phyloP scores from a whole-genome alignment of 2,329 filamentous ascomycete species.

The Aspergillus pseudonomiae region DNA sequence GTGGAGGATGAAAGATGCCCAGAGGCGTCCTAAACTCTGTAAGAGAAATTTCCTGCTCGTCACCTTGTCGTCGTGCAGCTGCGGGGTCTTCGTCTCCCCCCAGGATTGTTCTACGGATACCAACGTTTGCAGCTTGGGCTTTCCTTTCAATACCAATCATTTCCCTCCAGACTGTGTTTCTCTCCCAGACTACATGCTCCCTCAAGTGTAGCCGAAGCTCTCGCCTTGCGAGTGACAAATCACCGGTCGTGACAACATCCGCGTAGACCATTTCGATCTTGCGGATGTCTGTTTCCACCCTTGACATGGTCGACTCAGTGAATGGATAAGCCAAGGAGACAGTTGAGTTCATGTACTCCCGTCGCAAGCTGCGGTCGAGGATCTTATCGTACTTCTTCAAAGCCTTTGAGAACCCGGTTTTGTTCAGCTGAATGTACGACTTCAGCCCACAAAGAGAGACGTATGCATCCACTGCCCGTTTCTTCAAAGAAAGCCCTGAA shows the following conservation, averaged over 20 bases:
- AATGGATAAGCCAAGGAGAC: constrained; percentile 85
- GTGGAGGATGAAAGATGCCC: constrained; percentile 73
- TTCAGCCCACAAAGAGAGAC: constrained; percentile 94
- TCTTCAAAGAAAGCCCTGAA: constrained; percentile 83
- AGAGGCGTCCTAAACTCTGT: constrained; percentile 79
- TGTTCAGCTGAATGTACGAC: constrained; percentile 93
- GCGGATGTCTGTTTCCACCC: constrained; percentile 70
- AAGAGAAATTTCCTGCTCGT: constrained; percentile 67
- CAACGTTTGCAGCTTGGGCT: constrained; percentile 89
- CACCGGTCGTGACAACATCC: constrained; percentile 78
- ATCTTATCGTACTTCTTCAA: constrained; percentile 99
- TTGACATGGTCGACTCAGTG: constrained; percentile 68
- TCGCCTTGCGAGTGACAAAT: constrained; percentile 73
- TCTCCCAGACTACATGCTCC: constrained; percentile 98
- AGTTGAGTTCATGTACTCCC: constrained; percentile 71
- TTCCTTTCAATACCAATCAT: constrained; percentile 98
- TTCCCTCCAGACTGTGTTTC: constrained; percentile 98
- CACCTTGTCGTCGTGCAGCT: constrained; percentile 77
- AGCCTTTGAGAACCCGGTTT: constrained; percentile 93
- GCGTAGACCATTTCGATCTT: constrained; percentile 81
- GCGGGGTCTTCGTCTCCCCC: constrained; percentile 71
- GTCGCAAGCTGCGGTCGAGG: constrained; percentile 77
- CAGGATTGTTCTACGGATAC: constrained; percentile 74
- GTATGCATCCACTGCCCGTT: constrained; percentile 82
- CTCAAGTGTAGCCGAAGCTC: constrained; percentile 88